Base-by-base conservation (phyloP, 805 yeast species). In the Yamadazyma nakazawae region DNA sequence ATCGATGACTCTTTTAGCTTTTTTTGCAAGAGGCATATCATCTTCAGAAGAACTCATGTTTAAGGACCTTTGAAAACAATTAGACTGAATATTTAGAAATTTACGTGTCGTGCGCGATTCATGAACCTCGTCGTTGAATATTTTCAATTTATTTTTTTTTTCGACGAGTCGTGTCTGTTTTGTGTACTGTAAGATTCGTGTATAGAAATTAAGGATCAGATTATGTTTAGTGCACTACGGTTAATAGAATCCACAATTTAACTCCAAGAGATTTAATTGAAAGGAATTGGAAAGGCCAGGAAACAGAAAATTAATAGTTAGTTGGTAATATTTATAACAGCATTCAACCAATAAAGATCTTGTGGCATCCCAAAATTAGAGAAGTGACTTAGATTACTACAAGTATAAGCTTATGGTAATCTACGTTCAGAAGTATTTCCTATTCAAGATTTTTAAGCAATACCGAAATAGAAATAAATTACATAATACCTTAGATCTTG, bases 1-100 rank as follows among this genome's bases (percentile, higher is more conserved):
- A 34, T 28, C 38, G 8, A 47, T 38, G 7, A 34, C 37, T 36
- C 48, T 48, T 40, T 52, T 56, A 21, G 52, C 40, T 42, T 55
- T 54, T 37, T 46, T 49, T 9, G 50, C 46, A 32, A 58, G 54
- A 19, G 59, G 60, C 34, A 57, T 34, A 25, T 57, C 61, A 39
- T 58, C 63, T n/a, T 59, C 61, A 2, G 60, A 55, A 13, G 59
- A 56, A 42, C 58, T 57, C 61, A 57, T 59, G 30, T 34, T 34
- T 16, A 34, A 34, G n/a, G 19, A 10, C 9, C 12, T 34, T 13
- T 12, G 32, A 28, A 28, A 28, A 28, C 5, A 10, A 12, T 5
- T 28, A 28, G 32, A 21, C 32, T 13, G 9, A 28, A 28, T 28
- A 28, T 28, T 21, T 10, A 28, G 32, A 28, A 28, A 28, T 28